Percentiles rank a stretch among this genome's conserved stretches.
Conservation (phyloP, 495 filamentous ascomycete species). For the Penicillium nucicola region DNA sequence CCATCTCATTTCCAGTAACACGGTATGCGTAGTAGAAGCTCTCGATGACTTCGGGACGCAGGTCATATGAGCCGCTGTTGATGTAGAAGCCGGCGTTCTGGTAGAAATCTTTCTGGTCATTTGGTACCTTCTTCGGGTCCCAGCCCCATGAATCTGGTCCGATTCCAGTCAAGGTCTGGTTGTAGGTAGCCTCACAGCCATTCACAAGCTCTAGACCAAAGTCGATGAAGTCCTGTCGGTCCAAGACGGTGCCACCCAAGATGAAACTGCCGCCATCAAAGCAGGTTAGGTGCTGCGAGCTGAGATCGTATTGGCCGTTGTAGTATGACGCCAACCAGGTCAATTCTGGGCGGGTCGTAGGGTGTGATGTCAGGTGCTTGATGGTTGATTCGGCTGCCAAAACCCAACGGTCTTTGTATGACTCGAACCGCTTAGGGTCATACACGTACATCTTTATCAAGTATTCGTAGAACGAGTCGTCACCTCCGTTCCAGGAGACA, state of each 20-base stretch:
- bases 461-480: slow-evolving; percentile 89
- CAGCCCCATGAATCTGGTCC: slow-evolving; percentile 78
- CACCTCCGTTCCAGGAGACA: slow-evolving; percentile 79
- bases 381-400: slow-evolving; percentile 76
- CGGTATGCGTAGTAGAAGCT: slow-evolving; percentile 87
- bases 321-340: slow-evolving; percentile 70
- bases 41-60: slow-evolving; percentile 85
- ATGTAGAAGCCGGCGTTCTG: slow-evolving; percentile 70
- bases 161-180: slow-evolving; percentile 63
- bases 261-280: slow-evolving; percentile 88
- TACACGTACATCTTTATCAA: slow-evolving; percentile 93
- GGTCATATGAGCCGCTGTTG: slow-evolving; percentile 55
- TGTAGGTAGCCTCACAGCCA: slow-evolving; percentile 74
- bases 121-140: slow-evolving; percentile 51
- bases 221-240: slow-evolving; percentile 59
- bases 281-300: slow-evolving; percentile 70
- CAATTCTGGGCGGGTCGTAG: slow-evolving; percentile 62
- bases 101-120: slow-evolving; percentile 56
- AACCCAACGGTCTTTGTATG: slow-evolving; percentile 73
- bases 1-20: slow-evolving; percentile 60
- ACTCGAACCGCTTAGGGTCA: slow-evolving; percentile 58
- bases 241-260: slow-evolving; percentile 72
- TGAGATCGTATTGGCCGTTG: slow-evolving; percentile 46
- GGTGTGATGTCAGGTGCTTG: slow-evolving; percentile 68
- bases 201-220: slow-evolving; percentile 74